Base-by-base conservation (phyloP, 2,329 filamentous ascomycete species). In the Pyricularia grisea region DNA sequence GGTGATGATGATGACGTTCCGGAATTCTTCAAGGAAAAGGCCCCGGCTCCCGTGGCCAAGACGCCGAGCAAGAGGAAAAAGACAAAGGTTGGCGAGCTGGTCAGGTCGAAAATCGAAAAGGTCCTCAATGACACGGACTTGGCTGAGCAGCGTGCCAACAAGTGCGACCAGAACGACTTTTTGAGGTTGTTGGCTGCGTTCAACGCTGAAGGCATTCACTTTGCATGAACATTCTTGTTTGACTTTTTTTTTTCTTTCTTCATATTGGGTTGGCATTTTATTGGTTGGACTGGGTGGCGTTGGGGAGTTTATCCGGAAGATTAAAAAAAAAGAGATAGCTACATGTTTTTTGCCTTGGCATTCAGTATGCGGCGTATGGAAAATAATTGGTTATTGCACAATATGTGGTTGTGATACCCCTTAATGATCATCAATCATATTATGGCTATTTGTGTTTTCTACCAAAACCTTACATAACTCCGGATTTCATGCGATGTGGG, bases 101-200 rank as follows among this genome's bases (percentile, higher is more conserved):
- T 99, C n/a, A 87, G 90, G 72, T 87, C 91, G 74, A 98, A 98
- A 81, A 90, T 98, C 64, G 85, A 90, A 74, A 92, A 90, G 76
- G 93, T 97, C 25, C 83, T 98, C 25, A 90, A 94, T 76, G 87
- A 90, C 69, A 97, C 94, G 0, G 86, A 88, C 66, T 83, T 98
- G 68, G 90, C 89, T 3, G 92, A 97, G 71, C 92, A 91, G 81
- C 85, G 94, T 72, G 87, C 94, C 12, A 86, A 92, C 71, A 90
- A 95, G 82, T 96, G 93, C 75, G 93, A 97, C 75, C 93, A 98
- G 80, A 94, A 91, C 68, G 94, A 97, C 75, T 98, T 97, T 76
- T 80, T 99, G 77, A 90, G 89, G 73, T 79, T 97, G 72, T 80
- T 97, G 58, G 85, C 83, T 73, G 90, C 91, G 1, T 97, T 97